Conservation (phyloP, 78 protist species). For the Chrysochromulina tobinii region DNA sequence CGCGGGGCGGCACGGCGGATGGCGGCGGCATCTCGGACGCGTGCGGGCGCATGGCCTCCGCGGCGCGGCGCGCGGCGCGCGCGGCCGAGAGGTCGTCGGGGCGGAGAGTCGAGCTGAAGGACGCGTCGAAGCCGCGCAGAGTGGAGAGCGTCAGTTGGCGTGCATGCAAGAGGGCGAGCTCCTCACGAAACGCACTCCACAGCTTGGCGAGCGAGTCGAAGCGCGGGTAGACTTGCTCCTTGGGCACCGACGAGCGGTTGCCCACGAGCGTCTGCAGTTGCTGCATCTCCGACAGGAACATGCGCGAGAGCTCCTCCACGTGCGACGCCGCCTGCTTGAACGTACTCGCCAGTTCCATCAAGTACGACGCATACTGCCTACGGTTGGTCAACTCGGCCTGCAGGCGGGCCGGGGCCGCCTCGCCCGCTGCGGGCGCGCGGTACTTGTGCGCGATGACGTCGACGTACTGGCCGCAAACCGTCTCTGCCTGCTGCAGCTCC, state of each 20-base stretch:
- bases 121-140: too few species aligned
- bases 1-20: too few species aligned
- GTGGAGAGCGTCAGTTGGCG: too few species aligned
- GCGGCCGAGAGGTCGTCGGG: too few species aligned
- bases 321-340: background rate
- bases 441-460: background rate
- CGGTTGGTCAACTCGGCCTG: background rate
- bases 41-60: too few species aligned
- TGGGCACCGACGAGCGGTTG: background rate
- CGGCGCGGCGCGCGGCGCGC: too few species aligned
- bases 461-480: background rate
- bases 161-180: background rate
- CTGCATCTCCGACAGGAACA: background rate
- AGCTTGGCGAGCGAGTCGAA: background rate
- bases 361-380: background rate
- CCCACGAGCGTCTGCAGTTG: background rate
- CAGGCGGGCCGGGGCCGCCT: background rate
- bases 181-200: background rate
- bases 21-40: too few species aligned
- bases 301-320: background rate
- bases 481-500: background rate
- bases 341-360: background rate
- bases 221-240: conserved; percentile 1
- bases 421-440: too few species aligned
- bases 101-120: too few species aligned